A percentile compares a stretch with the other conserved stretches of the same genome.
phyloP scores from a whole-genome alignment of 805 yeast genomes.

The Kluyveromyces starmeri region DNA sequence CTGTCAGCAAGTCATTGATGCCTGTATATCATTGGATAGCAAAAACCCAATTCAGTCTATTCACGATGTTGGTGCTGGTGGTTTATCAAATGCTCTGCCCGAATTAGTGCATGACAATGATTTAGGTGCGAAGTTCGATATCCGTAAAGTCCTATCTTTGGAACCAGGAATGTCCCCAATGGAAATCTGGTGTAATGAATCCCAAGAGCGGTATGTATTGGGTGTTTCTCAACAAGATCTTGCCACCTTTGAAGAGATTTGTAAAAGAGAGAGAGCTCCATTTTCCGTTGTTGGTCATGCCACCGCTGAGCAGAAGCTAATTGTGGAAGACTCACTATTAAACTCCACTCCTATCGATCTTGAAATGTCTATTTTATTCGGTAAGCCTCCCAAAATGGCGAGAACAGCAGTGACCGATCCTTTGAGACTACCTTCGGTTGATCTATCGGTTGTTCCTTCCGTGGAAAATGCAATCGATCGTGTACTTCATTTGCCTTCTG shows the following conservation, averaged over 20 bases:
- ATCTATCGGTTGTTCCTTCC: conserved; percentile 30
- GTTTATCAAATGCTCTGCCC: conserved; percentile 92
- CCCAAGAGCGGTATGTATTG: conserved; percentile 94
- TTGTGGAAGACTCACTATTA: conserved; percentile 70
- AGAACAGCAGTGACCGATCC: conserved; percentile 60
- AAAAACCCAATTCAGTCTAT: conserved; percentile 83
- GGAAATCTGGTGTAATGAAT: conserved; percentile 99
- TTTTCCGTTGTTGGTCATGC: conserved; percentile 94
- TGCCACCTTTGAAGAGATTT: conserved; percentile 61
- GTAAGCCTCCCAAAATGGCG: conserved; percentile 95
- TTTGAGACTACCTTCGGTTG: conserved; percentile 37
- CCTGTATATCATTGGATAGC: conserved; percentile 76
- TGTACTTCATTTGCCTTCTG: conserved; percentile 84
- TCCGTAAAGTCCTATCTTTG: conserved; percentile 79
- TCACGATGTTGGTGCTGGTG: conserved; percentile 99
- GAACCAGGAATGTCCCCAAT: conserved; percentile 99
- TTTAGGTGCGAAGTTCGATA: conserved; percentile 86
- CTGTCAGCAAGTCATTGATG: conserved; percentile 95
- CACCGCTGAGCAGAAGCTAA: conserved; percentile 72
- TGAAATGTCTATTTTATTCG: conserved; percentile 90
- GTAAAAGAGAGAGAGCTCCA: conserved; percentile 93
- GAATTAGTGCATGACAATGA: conserved; percentile 96
- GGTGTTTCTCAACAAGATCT: conserved; percentile 81
- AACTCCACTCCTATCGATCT: conserved; percentile 86
- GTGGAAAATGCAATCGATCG: conserved; percentile 64